These are phyloP conservation scores for Leptosphaerulina australis DNA, from an alignment of 2,329 filamentous ascomycete species.

Conservation along the genomic window DNA sequence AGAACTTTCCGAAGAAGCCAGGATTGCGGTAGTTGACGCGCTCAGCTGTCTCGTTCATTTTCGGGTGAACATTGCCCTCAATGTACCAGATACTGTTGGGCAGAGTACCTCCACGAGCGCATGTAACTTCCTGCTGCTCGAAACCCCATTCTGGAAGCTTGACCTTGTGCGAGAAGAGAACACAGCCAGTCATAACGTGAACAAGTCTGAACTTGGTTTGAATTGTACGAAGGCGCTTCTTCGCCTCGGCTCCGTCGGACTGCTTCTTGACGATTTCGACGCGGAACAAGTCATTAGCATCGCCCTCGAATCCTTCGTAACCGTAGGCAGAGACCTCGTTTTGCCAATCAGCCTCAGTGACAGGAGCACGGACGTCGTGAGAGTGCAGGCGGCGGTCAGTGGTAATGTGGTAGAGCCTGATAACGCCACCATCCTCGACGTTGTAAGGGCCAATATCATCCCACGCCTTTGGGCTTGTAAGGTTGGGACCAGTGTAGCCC, in stretches of 20 bases:
- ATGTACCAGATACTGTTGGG: constrained; percentile 98
- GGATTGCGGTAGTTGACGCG: constrained; percentile 96
- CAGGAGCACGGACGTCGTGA: constrained; percentile 76
- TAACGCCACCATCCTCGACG: constrained; percentile 78
- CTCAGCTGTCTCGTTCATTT: constrained; percentile 74
- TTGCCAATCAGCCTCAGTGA: constrained; percentile 70
- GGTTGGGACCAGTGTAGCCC: constrained; percentile 72
- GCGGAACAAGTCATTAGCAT: constrained; percentile 95
- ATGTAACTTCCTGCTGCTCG: constrained; percentile 99
- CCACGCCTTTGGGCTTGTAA: constrained; percentile 85
- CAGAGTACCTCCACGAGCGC: constrained; percentile 85
- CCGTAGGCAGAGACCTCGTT: constrained; percentile 97
- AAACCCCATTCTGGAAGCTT: constrained; percentile 98
- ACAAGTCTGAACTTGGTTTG: constrained; percentile 95
- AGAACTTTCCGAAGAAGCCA: constrained; percentile 97
- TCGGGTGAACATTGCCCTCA: constrained; percentile 85
- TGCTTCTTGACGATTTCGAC: constrained; percentile 92
- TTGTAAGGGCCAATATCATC: constrained; percentile 71
- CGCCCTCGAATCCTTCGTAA: constrained; percentile 94
- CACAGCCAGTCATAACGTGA: constrained; percentile 95
- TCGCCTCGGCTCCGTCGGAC: constrained; percentile 78
- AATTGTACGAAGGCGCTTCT: constrained; percentile 87
- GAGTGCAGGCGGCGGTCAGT: constrained; percentile 93
- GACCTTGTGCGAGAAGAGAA: constrained; percentile 97
- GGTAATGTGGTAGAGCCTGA: constrained; percentile 81